A percentile compares a stretch with the other conserved stretches of the same genome.
These are phyloP conservation scores for Paraphaeosphaeria minitans DNA, from an alignment of 2,329 filamentous ascomycete species.

Conservation along the genomic window DNA sequence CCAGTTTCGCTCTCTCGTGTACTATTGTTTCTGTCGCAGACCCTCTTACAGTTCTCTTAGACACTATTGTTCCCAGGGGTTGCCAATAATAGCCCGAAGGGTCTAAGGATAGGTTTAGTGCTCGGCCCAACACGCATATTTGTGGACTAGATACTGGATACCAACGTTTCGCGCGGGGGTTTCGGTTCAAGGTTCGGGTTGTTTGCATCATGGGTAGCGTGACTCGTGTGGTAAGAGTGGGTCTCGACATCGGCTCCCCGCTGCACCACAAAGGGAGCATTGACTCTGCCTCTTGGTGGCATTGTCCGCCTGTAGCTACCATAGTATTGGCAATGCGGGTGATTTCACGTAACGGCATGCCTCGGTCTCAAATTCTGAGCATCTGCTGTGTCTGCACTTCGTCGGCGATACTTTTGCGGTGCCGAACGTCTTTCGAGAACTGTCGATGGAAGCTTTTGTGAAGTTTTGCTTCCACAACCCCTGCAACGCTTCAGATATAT, in stretches of 20 bases:
- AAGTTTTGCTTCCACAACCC: too few relatives aligned
- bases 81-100: background rate
- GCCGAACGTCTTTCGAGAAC: too few relatives aligned
- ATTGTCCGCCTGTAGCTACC: background rate
- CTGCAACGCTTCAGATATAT: too few relatives aligned
- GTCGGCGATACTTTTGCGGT: too few relatives aligned
- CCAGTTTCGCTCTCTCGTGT: background rate
- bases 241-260: constrained; percentile 5
- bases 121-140: background rate
- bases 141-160: background rate
- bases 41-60: background rate
- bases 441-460: too few relatives aligned
- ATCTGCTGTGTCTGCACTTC: too few relatives aligned
- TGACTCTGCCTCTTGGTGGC: background rate
- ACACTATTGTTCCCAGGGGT: constrained; percentile 1
- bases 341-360: too few relatives aligned
- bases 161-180: background rate
- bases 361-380: too few relatives aligned
- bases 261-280: background rate
- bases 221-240: constrained; percentile 1
- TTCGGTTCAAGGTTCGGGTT: background rate
- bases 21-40: constrained; percentile 4
- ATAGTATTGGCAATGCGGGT: too few relatives aligned
- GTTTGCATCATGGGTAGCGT: background rate
- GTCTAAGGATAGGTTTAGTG: background rate